phyloP scores from a whole-genome alignment of 1,284 basidiomycete genomes.

The Cutaneotrichosporon sp. region DNA sequence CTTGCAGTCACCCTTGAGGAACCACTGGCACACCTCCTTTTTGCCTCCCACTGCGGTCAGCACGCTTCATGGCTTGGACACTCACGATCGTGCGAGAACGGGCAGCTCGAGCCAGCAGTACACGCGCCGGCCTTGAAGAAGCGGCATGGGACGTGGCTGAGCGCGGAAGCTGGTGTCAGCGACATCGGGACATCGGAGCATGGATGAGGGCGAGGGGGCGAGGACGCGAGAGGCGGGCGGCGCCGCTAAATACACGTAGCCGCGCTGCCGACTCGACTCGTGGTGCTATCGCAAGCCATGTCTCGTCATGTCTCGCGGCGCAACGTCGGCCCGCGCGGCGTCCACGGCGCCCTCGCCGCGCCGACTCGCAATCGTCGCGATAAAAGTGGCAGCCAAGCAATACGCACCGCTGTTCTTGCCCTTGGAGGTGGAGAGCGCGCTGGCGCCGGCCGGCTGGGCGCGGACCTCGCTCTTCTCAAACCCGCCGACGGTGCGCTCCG shows the following conservation, averaged over 20 bases:
- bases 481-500: slow-evolving; percentile 39
- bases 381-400: too few species aligned
- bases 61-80: slow-evolving; percentile 5
- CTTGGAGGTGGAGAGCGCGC: slow-evolving; percentile 23
- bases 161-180: slow-evolving; percentile 34
- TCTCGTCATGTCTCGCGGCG: too few species aligned
- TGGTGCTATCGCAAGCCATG: too few species aligned
- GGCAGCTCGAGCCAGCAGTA: slow-evolving; percentile 92
- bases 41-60: slow-evolving; percentile 64
- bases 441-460: slow-evolving; percentile 10
- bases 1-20: slow-evolving; percentile 81
- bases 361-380: too few species aligned
- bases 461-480: slow-evolving; percentile 41
- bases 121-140: slow-evolving; percentile 94
- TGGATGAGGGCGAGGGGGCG: too few species aligned
- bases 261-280: not conserved
- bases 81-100: slow-evolving; percentile 75
- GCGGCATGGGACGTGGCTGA: slow-evolving; percentile 97
- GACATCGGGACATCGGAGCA: not conserved
- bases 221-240: too few species aligned
- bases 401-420: too few species aligned
- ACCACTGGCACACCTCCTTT: slow-evolving; percentile 95
- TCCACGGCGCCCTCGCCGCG: too few species aligned
- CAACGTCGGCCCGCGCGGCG: too few species aligned
- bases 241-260: too few species aligned